These are phyloP conservation scores for Lepidium aucheri DNA, from an alignment of 345 rosid genomes.

Conservation along the genomic window DNA sequence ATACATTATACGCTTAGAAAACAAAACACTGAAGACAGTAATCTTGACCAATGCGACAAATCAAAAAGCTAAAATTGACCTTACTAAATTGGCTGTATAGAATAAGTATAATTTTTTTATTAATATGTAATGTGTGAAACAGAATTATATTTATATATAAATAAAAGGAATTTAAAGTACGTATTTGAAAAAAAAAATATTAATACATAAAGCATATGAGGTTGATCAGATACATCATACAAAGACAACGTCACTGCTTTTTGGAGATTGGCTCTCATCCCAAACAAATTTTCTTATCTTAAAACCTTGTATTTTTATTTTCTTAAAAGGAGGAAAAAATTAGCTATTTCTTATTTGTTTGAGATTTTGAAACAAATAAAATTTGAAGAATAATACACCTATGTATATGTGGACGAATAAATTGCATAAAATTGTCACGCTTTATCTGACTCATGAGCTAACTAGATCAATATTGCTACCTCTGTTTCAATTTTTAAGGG, in stretches of 20 bases:
- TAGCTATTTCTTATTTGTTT: neutral
- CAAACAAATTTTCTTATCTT: slow-evolving; percentile 25
- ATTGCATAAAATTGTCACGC: too few species aligned
- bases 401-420: too few species aligned
- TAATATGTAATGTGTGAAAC: neutral
- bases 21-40: neutral
- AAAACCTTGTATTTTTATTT: neutral
- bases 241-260: slow-evolving; percentile 27
- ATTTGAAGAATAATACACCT: neutral
- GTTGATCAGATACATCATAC: slow-evolving; percentile 25
- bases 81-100: neutral
- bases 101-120: neutral
- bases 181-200: neutral
- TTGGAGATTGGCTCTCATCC: slow-evolving; percentile 30
- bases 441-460: too few species aligned
- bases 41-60: slow-evolving; percentile 14
- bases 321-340: too few species aligned
- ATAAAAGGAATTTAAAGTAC: neutral
- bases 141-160: neutral
- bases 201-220: slow-evolving; percentile 17
- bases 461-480: too few species aligned
- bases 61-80: slow-evolving; percentile 6
- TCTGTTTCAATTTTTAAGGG: too few species aligned
- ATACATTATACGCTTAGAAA: neutral
- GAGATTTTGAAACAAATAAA: neutral